Percentiles rank a stretch among this genome's conserved stretches.
These are phyloP conservation scores for Pseudozyma hubeiensis DNA, from an alignment of 1,284 basidiomycete genomes.

Conservation along the genomic window DNA sequence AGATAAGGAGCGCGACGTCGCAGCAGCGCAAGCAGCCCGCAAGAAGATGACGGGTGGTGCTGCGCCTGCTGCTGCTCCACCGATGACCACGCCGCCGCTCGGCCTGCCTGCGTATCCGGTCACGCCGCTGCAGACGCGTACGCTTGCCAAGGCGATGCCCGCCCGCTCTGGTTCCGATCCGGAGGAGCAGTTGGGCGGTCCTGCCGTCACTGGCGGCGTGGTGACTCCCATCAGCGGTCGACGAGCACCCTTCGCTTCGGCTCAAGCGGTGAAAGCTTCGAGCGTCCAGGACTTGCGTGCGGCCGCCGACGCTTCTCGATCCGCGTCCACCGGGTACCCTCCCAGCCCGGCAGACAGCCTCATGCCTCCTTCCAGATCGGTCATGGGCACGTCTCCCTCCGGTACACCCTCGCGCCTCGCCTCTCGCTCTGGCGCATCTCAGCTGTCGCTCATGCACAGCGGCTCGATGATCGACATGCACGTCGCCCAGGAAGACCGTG, in stretches of 20 bases:
- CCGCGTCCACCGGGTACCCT: constrained; percentile 28
- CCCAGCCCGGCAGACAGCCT: constrained; percentile 45
- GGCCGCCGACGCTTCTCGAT: constrained; percentile 35
- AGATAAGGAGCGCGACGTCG: constrained; percentile 55
- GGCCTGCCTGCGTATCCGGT: constrained; percentile 19
- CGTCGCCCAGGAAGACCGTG: constrained; percentile 62
- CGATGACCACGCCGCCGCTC: constrained; percentile 18
- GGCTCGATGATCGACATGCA: constrained; percentile 71
- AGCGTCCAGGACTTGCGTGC: constrained; percentile 53
- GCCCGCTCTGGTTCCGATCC: constrained; percentile 24
- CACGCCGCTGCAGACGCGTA: constrained; percentile 29
- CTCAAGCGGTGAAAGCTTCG: constrained; percentile 47
- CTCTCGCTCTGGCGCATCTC: constrained; percentile 48
- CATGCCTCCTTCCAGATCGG: constrained; percentile 56
- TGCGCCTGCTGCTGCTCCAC: background rate
- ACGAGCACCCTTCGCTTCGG: constrained; percentile 26
- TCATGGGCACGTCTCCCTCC: constrained; percentile 51
- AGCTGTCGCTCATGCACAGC: constrained; percentile 67
- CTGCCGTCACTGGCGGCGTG: constrained; percentile 4
- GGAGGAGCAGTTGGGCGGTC: constrained; percentile 9
- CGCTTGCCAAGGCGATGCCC: constrained; percentile 18
- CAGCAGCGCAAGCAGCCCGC: constrained; percentile 49
- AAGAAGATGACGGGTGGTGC: constrained; percentile 35
- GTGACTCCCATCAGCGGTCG: constrained; percentile 25
- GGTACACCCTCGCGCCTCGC: constrained; percentile 32